Evolutionary conservation across 352 stramenopile genomes (phyloP).

Genomic region (Phytophthora boehmeriae): DNA sequence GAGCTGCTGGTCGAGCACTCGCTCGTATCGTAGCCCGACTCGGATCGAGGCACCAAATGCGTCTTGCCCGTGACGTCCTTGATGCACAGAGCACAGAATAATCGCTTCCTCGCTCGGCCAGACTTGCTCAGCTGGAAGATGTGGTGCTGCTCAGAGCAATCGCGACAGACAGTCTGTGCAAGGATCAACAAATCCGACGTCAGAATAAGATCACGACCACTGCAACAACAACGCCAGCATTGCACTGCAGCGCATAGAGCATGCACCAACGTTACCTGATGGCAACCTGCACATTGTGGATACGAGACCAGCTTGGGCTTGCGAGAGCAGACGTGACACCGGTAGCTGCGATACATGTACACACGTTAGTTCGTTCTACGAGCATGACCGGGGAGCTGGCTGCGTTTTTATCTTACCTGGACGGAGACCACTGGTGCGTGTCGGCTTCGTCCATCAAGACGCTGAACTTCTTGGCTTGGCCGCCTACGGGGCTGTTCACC

Average conservation of each 20-base stretch:
- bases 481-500: slow-evolving; percentile 31
- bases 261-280: slow-evolving; percentile 13
- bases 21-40: slow-evolving; percentile 11
- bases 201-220: not conserved
- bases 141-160: slow-evolving; percentile 28
- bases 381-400: slow-evolving; percentile 8
- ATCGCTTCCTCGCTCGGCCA: slow-evolving; percentile 16
- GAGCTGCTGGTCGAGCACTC: slow-evolving; percentile 13
- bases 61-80: slow-evolving; percentile 29
- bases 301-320: slow-evolving; percentile 25
- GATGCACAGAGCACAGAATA: slow-evolving; percentile 43
- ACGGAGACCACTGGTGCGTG: slow-evolving; percentile 25
- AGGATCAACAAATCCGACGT: slow-evolving; percentile 1
- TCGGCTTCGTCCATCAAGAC: slow-evolving; percentile 28
- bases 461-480: slow-evolving; percentile 40
- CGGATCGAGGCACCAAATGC: slow-evolving; percentile 23
- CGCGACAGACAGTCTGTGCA: slow-evolving; percentile 41
- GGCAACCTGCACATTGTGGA: slow-evolving; percentile 34
- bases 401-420: slow-evolving; percentile 16
- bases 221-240: not conserved
- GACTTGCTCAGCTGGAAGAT: slow-evolving; percentile 38
- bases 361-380: slow-evolving; percentile 8
- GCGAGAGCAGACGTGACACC: slow-evolving; percentile 42
- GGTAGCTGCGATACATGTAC: slow-evolving; percentile 27
- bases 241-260: not conserved